Evolutionary conservation across 2,329 filamentous ascomycete genomes (phyloP).

Genomic region (Ophiostoma triangulosporum): DNA sequence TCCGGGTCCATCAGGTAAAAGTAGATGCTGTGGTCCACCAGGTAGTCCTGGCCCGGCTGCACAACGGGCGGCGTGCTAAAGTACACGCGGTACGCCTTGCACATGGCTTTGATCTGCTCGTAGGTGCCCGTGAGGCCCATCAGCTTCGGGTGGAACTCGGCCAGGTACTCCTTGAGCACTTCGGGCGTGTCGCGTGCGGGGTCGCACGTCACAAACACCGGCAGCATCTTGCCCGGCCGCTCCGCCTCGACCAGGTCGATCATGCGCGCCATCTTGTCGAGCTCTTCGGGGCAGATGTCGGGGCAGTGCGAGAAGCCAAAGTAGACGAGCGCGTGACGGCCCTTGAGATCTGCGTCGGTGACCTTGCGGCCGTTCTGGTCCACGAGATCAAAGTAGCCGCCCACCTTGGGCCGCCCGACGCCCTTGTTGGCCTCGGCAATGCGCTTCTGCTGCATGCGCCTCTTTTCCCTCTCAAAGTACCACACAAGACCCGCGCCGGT

Average conservation of each 20-base stretch:
- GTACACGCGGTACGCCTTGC: slow-evolving; percentile 93
- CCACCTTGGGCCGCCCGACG: slow-evolving; percentile 83
- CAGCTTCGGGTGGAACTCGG: slow-evolving; percentile 79
- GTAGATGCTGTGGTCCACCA: slow-evolving; percentile 98
- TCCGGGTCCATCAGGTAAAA: slow-evolving; percentile 99
- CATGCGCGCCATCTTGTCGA: slow-evolving; percentile 98
- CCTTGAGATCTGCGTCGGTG: slow-evolving; percentile 68
- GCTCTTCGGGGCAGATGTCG: slow-evolving; percentile 96
- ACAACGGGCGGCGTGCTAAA: slow-evolving; percentile 86
- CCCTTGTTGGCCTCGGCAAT: slow-evolving; percentile 89
- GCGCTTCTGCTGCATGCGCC: slow-evolving; percentile 74
- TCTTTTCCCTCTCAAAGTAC: slow-evolving; percentile 92
- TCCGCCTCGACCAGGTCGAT: slow-evolving; percentile 56
- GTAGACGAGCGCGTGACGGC: slow-evolving; percentile 78
- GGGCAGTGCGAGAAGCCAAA: slow-evolving; percentile 98
- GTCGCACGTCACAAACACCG: slow-evolving; percentile 92
- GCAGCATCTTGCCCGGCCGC: slow-evolving; percentile 43
- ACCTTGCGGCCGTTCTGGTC: slow-evolving; percentile 73
- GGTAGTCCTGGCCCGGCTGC: slow-evolving; percentile 85
- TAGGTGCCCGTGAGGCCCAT: slow-evolving; percentile 87
- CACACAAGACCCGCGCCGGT: slow-evolving; percentile 66
- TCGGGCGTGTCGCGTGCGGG: slow-evolving; percentile 79
- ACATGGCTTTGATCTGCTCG: slow-evolving; percentile 84
- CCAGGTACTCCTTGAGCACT: slow-evolving; percentile 72
- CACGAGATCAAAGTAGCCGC: slow-evolving; percentile 68